A percentile compares a stretch with the other conserved stretches of the same genome.
These are phyloP conservation scores for Blastocrithidia nonstop DNA, from an alignment of 208 protist species.

Conservation along the genomic window DNA sequence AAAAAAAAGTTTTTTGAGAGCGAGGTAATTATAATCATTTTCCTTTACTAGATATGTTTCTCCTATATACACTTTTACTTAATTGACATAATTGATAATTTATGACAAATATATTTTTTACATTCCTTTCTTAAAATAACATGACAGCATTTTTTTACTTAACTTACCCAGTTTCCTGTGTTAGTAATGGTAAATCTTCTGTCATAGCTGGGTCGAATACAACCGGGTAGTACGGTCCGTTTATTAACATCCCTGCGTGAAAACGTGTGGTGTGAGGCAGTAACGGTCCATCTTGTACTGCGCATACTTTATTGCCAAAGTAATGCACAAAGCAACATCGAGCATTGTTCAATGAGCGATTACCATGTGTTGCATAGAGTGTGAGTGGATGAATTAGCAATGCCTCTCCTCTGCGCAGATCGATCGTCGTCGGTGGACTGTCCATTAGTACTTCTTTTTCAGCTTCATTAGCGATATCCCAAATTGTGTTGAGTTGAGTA, in stretches of 20 bases:
- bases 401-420: slow-evolving; percentile 58
- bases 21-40: too few relatives aligned
- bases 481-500: slow-evolving; percentile 74
- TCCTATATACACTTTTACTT: too few relatives aligned
- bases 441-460: slow-evolving; percentile 72
- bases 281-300: slow-evolving; percentile 40
- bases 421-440: slow-evolving; percentile 54
- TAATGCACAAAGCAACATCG: slow-evolving; percentile 64
- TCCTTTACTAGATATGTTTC: too few relatives aligned
- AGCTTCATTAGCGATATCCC: slow-evolving; percentile 56
- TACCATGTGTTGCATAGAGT: slow-evolving; percentile 64
- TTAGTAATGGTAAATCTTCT: slow-evolving; percentile 45
- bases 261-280: slow-evolving; percentile 65
- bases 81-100: too few relatives aligned
- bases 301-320: slow-evolving; percentile 36
- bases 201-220: slow-evolving; percentile 73
- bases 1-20: too few relatives aligned
- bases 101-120: too few relatives aligned
- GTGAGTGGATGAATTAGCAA: slow-evolving; percentile 68
- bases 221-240: slow-evolving; percentile 56
- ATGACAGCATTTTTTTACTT: too few relatives aligned
- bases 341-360: slow-evolving; percentile 38
- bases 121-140: too few relatives aligned
- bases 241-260: slow-evolving; percentile 27
- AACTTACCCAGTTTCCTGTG: not conserved